Evolutionary conservation across 2,329 filamentous ascomycete genomes (phyloP).

Genomic region (Zelopaecilomyces penicillatus): DNA sequence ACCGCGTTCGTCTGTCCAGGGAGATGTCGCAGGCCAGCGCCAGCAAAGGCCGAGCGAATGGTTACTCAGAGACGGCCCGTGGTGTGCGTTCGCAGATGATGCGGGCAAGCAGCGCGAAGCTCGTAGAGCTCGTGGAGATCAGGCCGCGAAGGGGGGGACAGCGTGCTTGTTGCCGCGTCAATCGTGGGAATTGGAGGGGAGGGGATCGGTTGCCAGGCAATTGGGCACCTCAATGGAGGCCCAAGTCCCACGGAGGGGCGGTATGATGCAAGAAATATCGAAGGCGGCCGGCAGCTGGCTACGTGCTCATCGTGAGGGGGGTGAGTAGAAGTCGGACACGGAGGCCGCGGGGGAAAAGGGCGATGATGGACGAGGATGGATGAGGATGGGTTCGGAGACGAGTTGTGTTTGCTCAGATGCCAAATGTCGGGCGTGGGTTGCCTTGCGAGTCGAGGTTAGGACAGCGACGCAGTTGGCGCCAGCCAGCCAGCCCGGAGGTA

Average conservation of each 20-base stretch:
- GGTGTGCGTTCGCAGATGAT: not conserved
- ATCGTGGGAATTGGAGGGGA: no score
- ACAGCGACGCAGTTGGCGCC: no score
- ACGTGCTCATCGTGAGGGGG: slow-evolving; percentile 9
- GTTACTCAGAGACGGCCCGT: not conserved
- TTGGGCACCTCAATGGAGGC: slow-evolving; percentile 15
- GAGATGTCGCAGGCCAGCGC: no score
- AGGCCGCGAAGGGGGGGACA: not conserved
- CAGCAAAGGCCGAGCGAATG: no score
- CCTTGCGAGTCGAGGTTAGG: no score
- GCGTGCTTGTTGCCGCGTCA: no score
- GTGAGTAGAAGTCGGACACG: not conserved
- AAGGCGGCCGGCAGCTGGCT: slow-evolving; percentile 5
- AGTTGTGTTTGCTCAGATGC: no score
- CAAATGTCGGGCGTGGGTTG: no score
- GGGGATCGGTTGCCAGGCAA: slow-evolving; percentile 7
- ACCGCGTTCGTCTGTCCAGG: not conserved
- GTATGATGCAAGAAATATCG: no score
- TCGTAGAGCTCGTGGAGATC: not conserved
- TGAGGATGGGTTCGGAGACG: no score
- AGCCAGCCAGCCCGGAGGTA: no score
- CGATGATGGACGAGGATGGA: no score
- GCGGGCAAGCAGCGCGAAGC: not conserved
- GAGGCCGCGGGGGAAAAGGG: not conserved
- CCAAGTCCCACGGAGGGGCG: slow-evolving; percentile 6